Evolutionary conservation across 2,329 filamentous ascomycete species (phyloP).

Genomic region (Trichoderma lentiforme): DNA sequence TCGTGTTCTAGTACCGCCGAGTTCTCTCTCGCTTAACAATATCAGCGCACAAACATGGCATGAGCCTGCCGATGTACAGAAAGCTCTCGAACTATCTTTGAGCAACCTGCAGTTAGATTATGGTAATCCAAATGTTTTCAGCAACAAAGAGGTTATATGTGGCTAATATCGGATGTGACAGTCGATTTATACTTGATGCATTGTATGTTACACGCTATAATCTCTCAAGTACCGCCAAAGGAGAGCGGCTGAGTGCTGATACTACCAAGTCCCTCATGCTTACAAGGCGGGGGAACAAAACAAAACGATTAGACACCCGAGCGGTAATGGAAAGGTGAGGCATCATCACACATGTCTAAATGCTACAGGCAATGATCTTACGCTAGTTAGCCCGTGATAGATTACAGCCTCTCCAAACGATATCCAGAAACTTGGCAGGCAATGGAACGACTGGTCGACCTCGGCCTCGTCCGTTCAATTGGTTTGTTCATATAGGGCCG

Average conservation of each 20-base stretch:
- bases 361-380: not conserved
- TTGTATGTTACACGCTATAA: not conserved
- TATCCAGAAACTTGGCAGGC: constrained; percentile 9
- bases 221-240: not conserved
- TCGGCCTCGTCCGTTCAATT: not conserved
- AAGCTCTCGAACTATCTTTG: not conserved
- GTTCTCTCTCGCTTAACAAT: not conserved
- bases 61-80: constrained; percentile 1
- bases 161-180: not conserved
- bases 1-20: not conserved
- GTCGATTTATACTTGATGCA: constrained; percentile 12
- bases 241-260: not conserved
- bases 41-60: constrained; percentile 9
- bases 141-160: not conserved
- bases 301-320: not conserved
- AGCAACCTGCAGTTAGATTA: constrained; percentile 2
- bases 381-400: not conserved
- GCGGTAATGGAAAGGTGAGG: constrained; percentile 8
- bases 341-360: not conserved
- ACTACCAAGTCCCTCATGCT: constrained; percentile 1
- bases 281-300: constrained; percentile 10
- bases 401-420: not conserved
- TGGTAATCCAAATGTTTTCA: not conserved
- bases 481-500: not conserved
- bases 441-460: not conserved